A percentile compares a stretch with the other conserved stretches of the same genome.
phyloP scores from a whole-genome alignment of 1,139 yeast genomes.

The Debaryomycetaceae sp. region DNA sequence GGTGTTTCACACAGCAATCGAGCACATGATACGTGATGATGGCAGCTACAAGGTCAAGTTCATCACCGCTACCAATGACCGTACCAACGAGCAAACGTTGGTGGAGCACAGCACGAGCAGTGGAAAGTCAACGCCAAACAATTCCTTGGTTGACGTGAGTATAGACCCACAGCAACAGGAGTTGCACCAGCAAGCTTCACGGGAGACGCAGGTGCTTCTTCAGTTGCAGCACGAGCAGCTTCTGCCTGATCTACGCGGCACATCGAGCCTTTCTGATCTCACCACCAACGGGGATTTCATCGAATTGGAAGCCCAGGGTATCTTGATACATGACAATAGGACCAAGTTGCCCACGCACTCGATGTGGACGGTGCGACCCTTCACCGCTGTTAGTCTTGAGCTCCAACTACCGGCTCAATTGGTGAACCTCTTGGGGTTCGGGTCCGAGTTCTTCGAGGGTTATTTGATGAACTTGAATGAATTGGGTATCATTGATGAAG shows the following conservation, averaged over 20 bases:
- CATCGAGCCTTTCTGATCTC: slow-evolving; percentile 12
- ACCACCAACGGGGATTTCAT: slow-evolving; percentile 58
- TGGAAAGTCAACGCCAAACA: slow-evolving; percentile 27
- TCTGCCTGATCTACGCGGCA: too few relatives aligned
- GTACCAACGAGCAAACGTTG: slow-evolving; percentile 7
- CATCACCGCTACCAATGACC: slow-evolving; percentile 49
- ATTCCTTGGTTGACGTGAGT: slow-evolving; percentile 14
- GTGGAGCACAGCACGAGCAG: slow-evolving; percentile 11
- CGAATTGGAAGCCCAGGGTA: slow-evolving; percentile 92
- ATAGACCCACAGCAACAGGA: slow-evolving; percentile 4
- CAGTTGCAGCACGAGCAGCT: too few relatives aligned
- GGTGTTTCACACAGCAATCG: slow-evolving; percentile 68
- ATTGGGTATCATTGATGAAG: slow-evolving; percentile 57
- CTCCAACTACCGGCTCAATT: slow-evolving; percentile 65
- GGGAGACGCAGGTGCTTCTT: slow-evolving; percentile 3
- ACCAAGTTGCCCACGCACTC: slow-evolving; percentile 71
- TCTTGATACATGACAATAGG: slow-evolving; percentile 67
- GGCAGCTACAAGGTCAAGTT: slow-evolving; percentile 75
- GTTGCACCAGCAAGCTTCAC: slow-evolving; percentile 2
- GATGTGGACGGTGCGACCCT: slow-evolving; percentile 91
- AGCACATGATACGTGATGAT: slow-evolving; percentile 69
- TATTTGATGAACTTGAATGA: slow-evolving; percentile 64
- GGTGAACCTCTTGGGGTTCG: slow-evolving; percentile 77
- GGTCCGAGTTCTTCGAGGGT: slow-evolving; percentile 77
- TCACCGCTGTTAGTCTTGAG: slow-evolving; percentile 56